Percentiles rank a stretch among this genome's conserved stretches.
These are phyloP conservation scores for Jimgerdemannia lactiflua DNA, from an alignment of 192 early-diverging fungal genomes.

Conservation along the genomic window DNA sequence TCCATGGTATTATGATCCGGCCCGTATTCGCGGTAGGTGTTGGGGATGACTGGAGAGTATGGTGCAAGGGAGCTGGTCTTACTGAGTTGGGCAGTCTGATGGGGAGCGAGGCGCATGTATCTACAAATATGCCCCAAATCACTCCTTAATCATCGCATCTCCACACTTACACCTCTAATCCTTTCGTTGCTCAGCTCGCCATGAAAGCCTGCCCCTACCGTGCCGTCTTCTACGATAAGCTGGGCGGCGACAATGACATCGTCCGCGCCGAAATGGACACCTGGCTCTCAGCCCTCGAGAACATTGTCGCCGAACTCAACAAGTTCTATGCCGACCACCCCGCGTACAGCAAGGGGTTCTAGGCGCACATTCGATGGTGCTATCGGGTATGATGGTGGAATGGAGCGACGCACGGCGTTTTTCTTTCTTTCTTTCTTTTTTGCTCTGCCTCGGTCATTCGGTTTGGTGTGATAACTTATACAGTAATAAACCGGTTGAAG, in stretches of 20 bases:
- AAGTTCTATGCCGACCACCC: slow-evolving; percentile 49
- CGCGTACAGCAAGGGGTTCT: slow-evolving; percentile 21
- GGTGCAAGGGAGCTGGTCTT: not conserved
- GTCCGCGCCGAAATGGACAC: slow-evolving; percentile 54
- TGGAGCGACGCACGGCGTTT: too few species aligned
- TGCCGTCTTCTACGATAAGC: slow-evolving; percentile 82
- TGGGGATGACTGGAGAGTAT: too few species aligned
- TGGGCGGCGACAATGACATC: slow-evolving; percentile 62
- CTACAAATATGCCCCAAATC: not conserved
- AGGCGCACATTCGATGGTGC: too few species aligned
- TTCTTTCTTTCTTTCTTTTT: too few species aligned
- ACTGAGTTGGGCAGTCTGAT: not conserved
- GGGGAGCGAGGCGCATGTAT: not conserved
- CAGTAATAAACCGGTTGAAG: too few species aligned
- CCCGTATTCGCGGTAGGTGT: slow-evolving; percentile 61
- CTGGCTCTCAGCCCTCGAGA: slow-evolving; percentile 79
- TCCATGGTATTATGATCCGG: slow-evolving; percentile 67
- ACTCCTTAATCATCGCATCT: not conserved
- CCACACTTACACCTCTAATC: not conserved
- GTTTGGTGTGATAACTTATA: too few species aligned
- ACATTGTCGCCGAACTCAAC: slow-evolving; percentile 62
- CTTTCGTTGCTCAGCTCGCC: slow-evolving; percentile 49
- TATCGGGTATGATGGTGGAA: too few species aligned
- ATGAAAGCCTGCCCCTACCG: slow-evolving; percentile 95
- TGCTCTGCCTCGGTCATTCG: too few species aligned